These are phyloP conservation scores for Wilcoxina mikolae DNA, from an alignment of 495 filamentous ascomycete genomes.

Conservation along the genomic window DNA sequence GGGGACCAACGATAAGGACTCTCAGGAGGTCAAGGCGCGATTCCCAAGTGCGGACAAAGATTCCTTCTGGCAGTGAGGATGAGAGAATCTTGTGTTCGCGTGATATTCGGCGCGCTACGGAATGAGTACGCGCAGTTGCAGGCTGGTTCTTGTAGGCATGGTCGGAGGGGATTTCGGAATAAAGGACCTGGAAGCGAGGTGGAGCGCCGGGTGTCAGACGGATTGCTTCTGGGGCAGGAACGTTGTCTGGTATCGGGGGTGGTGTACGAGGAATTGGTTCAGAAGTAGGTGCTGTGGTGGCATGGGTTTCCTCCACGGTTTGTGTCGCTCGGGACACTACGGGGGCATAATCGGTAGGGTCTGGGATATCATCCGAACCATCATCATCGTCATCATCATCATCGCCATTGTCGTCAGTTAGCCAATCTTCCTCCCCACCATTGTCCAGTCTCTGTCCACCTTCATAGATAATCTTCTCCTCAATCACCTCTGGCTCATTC, in stretches of 20 bases:
- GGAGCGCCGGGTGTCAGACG: constrained; percentile 25
- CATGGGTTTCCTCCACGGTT: neutral
- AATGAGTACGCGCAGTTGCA: constrained; percentile 8
- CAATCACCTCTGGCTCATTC: constrained; percentile 28
- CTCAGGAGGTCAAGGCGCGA: constrained; percentile 43
- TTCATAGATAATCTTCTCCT: constrained; percentile 32
- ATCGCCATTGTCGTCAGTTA: constrained; percentile 29
- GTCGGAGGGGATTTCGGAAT: constrained; percentile 32
- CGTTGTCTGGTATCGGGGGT: constrained; percentile 14
- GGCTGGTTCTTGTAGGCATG: constrained; percentile 34
- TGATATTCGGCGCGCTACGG: constrained; percentile 35
- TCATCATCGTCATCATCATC: constrained; percentile 14
- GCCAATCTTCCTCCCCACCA: constrained; percentile 31
- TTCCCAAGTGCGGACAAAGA: constrained; percentile 47
- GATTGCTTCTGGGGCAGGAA: constrained; percentile 22
- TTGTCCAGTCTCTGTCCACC: constrained; percentile 30
- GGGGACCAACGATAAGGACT: constrained; percentile 43
- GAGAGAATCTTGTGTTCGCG: constrained; percentile 46
- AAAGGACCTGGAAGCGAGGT: constrained; percentile 34
- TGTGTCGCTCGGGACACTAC: neutral
- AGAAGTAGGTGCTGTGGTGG: neutral
- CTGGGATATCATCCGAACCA: neutral
- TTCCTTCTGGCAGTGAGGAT: constrained; percentile 40
- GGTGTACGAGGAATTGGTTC: constrained; percentile 7
- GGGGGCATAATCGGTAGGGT: neutral